Base-by-base conservation (phyloP, 305 asterid genomes). In the Plantago coronopus region DNA sequence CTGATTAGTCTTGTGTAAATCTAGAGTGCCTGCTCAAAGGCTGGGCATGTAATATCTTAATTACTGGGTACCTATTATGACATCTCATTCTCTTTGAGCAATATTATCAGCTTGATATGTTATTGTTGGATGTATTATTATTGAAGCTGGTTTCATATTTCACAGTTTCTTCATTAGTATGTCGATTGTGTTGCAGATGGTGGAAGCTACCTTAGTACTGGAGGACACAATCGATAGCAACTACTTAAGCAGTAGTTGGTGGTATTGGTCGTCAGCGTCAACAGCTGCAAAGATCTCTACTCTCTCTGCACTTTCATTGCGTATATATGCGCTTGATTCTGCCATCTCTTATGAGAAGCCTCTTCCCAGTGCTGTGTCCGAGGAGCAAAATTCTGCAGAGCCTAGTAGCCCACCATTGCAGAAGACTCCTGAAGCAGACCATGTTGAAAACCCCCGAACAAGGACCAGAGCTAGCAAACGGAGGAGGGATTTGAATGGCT, bases 251-350 rank as follows among this genome's bases (percentile, higher is more conserved):
- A 87, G 75, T 31, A 84, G 81, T 23, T 94, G 99, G 99, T 94
- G 99, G 97, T 89, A 83, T 65, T 94, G 96, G 97, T 87, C 97
- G 17, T 87, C 97, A 15, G 85, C 97, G 59, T 87, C 97, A 10
- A 84, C 90, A 62, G 97, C 95, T 31, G 88, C 96, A 40, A 83
- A 80, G 74, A 84, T 82, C 64, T 71, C 86, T 2, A 80, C 94
- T 0, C 85, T 93, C 47, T 82, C 96, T n/a, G 91, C 90, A 2
- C 95, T 93, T 43, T 85, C 97, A 20, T 74, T 87, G 54, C 90
- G 95, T 46, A 73, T 94, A 62, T 82, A 82, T 75, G 72, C 87
- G 21, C 79, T 94, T 37, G 99, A 94, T 54, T 79, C 96, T 1
- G 90, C 95, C 74, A 79, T 89, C 75, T 78, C 75, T 11, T 89